Evolutionary conservation across 2,329 filamentous ascomycete species (phyloP).

Genomic region (Pestalotiopsis sp.): DNA sequence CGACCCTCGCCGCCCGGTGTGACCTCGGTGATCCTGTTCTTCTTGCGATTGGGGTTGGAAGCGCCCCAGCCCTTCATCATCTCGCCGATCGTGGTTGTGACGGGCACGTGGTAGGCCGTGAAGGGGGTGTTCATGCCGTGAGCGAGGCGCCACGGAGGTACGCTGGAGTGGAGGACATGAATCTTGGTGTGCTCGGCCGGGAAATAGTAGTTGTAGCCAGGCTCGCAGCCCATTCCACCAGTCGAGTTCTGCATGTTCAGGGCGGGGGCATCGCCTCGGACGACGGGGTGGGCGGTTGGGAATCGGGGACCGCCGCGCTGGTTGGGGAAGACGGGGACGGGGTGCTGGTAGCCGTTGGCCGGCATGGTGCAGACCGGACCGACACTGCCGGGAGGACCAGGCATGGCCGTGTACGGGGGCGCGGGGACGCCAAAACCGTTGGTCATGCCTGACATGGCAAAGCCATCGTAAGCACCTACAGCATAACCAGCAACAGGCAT

Average conservation of each 20-base stretch:
- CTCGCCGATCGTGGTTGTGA: conserved; percentile 54
- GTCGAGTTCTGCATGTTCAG: conserved; percentile 59
- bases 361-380: conserved; percentile 22
- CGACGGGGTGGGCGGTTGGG: conserved; percentile 43
- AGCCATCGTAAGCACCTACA: neutral
- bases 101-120: conserved; percentile 54
- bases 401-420: conserved; percentile 5
- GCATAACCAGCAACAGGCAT: neutral
- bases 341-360: conserved; percentile 20
- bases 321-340: conserved; percentile 26
- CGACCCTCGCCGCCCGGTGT: conserved; percentile 55
- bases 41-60: conserved; percentile 48
- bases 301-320: conserved; percentile 33
- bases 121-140: conserved; percentile 45
- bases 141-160: conserved; percentile 56
- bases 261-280: conserved; percentile 50
- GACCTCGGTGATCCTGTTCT: conserved; percentile 61
- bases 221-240: conserved; percentile 60
- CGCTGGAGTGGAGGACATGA: conserved; percentile 56
- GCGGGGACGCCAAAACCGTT: conserved; percentile 6
- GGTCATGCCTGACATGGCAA: conserved; percentile 22
- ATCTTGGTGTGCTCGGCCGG: conserved; percentile 59
- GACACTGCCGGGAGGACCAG: conserved; percentile 18
- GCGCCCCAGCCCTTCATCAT: conserved; percentile 63
- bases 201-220: conserved; percentile 67